Conservation (phyloP, 176 grass and related monocot species). For the Secale cereale region DNA sequence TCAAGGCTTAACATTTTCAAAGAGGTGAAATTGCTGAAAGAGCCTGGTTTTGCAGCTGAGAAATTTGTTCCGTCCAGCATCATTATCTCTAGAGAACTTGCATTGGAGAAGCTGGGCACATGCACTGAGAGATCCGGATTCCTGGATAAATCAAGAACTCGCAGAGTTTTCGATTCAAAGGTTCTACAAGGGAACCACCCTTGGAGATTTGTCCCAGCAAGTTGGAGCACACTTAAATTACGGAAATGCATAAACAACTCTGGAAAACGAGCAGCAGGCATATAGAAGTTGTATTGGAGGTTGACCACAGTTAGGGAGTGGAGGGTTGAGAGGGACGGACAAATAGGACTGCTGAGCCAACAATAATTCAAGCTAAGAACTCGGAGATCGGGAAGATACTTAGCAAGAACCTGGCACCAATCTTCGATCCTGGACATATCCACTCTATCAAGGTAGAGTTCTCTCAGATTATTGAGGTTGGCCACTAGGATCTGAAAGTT, state of each 20-base stretch:
- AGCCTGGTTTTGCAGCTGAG: background rate
- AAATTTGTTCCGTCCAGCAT: background rate
- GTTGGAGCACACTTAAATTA: background rate
- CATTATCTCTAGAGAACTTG: background rate
- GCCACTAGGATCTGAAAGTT: background rate
- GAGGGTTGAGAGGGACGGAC: conserved; percentile 1
- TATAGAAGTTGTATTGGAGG: background rate
- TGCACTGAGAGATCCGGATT: conserved; percentile 16
- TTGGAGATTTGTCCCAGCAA: conserved; percentile 3
- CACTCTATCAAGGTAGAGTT: background rate
- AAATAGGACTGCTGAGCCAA: conserved; percentile 7
- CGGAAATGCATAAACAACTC: conserved; percentile 5
- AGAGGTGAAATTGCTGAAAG: background rate
- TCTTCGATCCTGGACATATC: background rate
- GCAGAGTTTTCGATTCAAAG: conserved; percentile 22
- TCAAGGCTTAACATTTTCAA: background rate
- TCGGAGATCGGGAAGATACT: conserved; percentile 1
- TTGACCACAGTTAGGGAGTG: background rate
- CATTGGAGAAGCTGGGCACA: background rate
- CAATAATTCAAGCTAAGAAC: conserved; percentile 29
- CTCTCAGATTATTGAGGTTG: background rate
- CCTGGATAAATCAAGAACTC: conserved; percentile 1
- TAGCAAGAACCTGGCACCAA: background rate
- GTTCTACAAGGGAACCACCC: conserved; percentile 9
- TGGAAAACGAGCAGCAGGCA: background rate